Evolutionary conservation across 768 basidiomycete genomes (phyloP), one percentile per base, ranked within the genome.

Genomic region (Rhizopogon roseolus): DNA sequence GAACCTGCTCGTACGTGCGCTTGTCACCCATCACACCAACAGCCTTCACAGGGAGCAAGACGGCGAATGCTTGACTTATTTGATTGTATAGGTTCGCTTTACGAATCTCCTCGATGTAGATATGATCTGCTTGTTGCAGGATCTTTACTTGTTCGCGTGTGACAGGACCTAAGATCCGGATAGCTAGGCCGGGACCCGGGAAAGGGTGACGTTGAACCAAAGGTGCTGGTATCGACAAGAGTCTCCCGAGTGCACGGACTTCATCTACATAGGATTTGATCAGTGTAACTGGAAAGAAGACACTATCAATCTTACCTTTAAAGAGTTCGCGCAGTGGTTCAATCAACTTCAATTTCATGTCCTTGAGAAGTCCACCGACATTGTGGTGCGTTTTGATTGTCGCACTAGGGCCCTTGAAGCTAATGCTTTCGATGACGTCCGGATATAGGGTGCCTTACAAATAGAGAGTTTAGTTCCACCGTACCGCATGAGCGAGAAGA

Each of bases 351-450:
- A 99, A 81, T 71, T 93, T 97, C 97, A 98, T 99, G 72, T 98
- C 88, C 66, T 89, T 90, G 56, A 98, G 78, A 49, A 99, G 76
- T 3, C 96, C 96, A 28, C 97, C 97, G 60, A 98, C 97, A 60
- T 99, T 99, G 70, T 98, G 97, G 69, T 99, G 97, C 2, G 97
- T 98, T 79, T 99, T 99, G 79, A 99, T 99, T 9, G 96, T 98
- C 38, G 97, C 97, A 59, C 90, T 93, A 0, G 97, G 97, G 2
- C 97, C 97, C 73, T 98, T 98, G 82, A 99, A 99, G 72, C 90
- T 93, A 74, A 99, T 97, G 66, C 90, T 93, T 76, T 99, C 97
- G 66, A 98, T 99, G 54, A 99, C 97, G 66, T 99, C 97, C 2
- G 97, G 97, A 71, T 98, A 99, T 13, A 99, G 80, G 0, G 97